Conservation (phyloP, 1,284 basidiomycete species). For the Moniliella sp. region DNA sequence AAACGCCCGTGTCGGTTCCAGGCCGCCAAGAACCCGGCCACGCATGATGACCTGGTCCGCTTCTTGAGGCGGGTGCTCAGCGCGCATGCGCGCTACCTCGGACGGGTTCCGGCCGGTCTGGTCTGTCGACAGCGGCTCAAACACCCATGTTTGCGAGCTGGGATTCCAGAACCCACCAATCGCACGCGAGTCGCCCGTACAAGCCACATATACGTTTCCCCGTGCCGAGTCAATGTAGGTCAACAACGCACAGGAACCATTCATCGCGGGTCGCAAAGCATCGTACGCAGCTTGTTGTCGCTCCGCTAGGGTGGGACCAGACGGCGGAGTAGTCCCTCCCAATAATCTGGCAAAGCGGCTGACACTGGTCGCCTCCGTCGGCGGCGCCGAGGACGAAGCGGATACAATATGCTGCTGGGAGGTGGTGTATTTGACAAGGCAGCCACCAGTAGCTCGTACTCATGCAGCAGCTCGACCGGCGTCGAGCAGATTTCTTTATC, state of each 20-base stretch:
- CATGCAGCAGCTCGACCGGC: conserved; percentile 50
- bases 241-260: conserved; percentile 26
- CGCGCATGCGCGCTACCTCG: conserved; percentile 60
- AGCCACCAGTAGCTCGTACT: conserved; percentile 30
- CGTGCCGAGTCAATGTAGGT: conserved; percentile 29
- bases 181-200: conserved; percentile 79
- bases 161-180: conserved; percentile 67
- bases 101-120: conserved; percentile 77
- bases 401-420: no score
- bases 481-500: conserved; percentile 55
- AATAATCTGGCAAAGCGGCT: no score
- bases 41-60: conserved; percentile 56
- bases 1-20: conserved; percentile 86
- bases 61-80: conserved; percentile 59
- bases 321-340: no score
- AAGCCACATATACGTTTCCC: conserved; percentile 41
- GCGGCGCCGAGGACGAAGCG: no score
- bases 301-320: no score
- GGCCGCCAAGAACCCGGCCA: conserved; percentile 50
- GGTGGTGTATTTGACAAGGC: no score
- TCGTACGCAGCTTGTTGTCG: conserved; percentile 29
- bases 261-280: conserved; percentile 24
- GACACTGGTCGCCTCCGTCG: no score
- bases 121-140: conserved; percentile 77
- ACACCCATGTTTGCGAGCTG: conserved; percentile 46